Conservation (phyloP, 2,329 filamentous ascomycete species). For the Colletotrichum caudatum region DNA sequence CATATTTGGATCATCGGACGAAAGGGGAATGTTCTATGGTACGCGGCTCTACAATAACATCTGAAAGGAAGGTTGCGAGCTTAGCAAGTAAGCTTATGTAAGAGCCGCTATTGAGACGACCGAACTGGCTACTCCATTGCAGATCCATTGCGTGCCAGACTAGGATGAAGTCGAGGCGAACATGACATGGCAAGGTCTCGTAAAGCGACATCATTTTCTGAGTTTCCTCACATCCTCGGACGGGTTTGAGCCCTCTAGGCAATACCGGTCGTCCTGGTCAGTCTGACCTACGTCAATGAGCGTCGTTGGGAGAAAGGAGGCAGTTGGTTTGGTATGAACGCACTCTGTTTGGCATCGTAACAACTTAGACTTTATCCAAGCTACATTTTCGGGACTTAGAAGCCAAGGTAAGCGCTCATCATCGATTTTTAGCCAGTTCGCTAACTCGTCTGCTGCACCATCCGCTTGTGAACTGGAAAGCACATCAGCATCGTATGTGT, state of each 20-base stretch:
- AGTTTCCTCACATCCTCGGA: not conserved
- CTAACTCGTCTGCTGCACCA: not conserved
- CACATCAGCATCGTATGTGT: not conserved
- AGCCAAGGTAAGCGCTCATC: not conserved
- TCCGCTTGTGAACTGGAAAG: not conserved
- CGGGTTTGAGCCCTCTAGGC: not conserved
- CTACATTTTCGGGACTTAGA: not conserved
- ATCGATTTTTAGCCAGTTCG: slow-evolving; percentile 6
- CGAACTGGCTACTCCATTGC: not conserved
- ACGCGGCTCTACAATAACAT: not conserved
- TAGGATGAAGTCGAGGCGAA: not conserved
- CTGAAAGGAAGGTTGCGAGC: not conserved
- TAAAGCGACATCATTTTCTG: not conserved
- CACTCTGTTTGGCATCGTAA: slow-evolving; percentile 2
- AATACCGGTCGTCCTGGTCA: not conserved
- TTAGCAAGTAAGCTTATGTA: not conserved
- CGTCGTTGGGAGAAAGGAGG: not conserved
- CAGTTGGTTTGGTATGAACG: not conserved
- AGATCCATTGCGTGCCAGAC: not conserved
- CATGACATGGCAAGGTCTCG: not conserved
- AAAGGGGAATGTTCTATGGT: not conserved
- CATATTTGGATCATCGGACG: not conserved
- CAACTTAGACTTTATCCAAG: slow-evolving; percentile 3
- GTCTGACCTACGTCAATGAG: slow-evolving; percentile 4
- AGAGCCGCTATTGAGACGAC: not conserved